Evolutionary conservation across 2,329 filamentous ascomycete genomes (phyloP), one percentile per base, ranked within the genome.

Genomic region (Ambrosiella cleistominuta): DNA sequence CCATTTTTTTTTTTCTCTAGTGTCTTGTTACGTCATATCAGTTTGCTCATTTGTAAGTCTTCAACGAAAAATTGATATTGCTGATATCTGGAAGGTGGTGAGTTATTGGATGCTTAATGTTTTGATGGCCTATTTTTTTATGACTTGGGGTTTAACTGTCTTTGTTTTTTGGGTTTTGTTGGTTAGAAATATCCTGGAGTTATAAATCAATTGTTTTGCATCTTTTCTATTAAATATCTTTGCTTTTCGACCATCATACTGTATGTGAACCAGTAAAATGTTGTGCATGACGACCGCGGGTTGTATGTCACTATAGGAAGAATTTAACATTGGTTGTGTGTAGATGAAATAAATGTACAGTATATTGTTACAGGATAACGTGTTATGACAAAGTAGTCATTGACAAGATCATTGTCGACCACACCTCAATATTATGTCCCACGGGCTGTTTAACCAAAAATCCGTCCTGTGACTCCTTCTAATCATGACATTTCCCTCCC

Each of bases 331-430:
- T 9, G 8, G 47, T 51, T 19, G n/a, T 51, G 19, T 27, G 39
- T 51, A 19, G 7, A 51, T 51, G 17, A 39, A 42, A 15, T 57
- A 40, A 40, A 54, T 56, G 37, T 61, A 61, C 47, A 59, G 19
- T 58, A 38, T 61, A 50, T 58, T 58, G 52, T 58, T 59, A 56
- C 52, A 60, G 56, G 7, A 17, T 36, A 19, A 37, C 50, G 27
- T 15, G 38, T 36, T 37, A 42, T 44, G 36, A 38, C 39, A 17
- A 39, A 11, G 27, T 57, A 15, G n/a, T 36, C 35, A 50, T 53
- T 50, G 27, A 5, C 27, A 27, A 27, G 27, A 27, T 27, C 2
- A 3, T 27, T 27, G 4, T 27, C 27, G 27, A 27, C 27, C 27
- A 27, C 27, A 27, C 27, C 4, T 27, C 27, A 27, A 27, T 27